phyloP scores from a whole-genome alignment of 805 yeast genomes.

The Nakazawaea sp. region DNA sequence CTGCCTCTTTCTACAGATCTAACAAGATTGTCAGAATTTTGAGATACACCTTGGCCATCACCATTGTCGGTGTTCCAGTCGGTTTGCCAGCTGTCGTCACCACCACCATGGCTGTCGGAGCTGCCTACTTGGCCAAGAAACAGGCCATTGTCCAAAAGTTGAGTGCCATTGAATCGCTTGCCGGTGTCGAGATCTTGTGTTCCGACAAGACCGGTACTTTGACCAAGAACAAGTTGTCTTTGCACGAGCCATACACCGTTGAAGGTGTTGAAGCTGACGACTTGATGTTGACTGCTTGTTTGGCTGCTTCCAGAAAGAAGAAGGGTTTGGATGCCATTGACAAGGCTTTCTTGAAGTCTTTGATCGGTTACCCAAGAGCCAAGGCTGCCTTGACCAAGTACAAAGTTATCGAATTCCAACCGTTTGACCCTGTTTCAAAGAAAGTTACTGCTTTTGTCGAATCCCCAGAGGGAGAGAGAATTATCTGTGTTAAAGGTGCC shows the following conservation, averaged over 20 bases:
- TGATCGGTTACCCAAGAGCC: slow-evolving; percentile 85
- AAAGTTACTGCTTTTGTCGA: slow-evolving; percentile 93
- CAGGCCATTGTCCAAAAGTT: slow-evolving; percentile 96
- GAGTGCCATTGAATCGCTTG: slow-evolving; percentile 94
- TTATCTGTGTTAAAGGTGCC: slow-evolving; percentile 96
- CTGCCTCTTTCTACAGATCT: slow-evolving; percentile 91
- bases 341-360: slow-evolving; percentile 91
- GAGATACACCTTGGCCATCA: slow-evolving; percentile 90
- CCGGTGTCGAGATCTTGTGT: slow-evolving; percentile 97
- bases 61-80: slow-evolving; percentile 97
- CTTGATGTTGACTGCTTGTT: slow-evolving; percentile 94
- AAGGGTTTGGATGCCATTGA: slow-evolving; percentile 98
- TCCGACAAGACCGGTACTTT: slow-evolving; percentile 98
- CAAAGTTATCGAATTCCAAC: slow-evolving; percentile 93
- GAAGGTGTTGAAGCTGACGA: slow-evolving; percentile 96
- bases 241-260: slow-evolving; percentile 96
- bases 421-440: slow-evolving; percentile 97
- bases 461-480: slow-evolving; percentile 93
- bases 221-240: slow-evolving; percentile 93
- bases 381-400: slow-evolving; percentile 88
- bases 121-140: slow-evolving; percentile 95
- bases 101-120: slow-evolving; percentile 99
- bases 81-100: slow-evolving; percentile 98
- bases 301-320: slow-evolving; percentile 97
- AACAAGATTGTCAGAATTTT: slow-evolving; percentile 79